Evolutionary conservation across 2,329 filamentous ascomycete species (phyloP).

Genomic region (Paramyrothecium sp.): DNA sequence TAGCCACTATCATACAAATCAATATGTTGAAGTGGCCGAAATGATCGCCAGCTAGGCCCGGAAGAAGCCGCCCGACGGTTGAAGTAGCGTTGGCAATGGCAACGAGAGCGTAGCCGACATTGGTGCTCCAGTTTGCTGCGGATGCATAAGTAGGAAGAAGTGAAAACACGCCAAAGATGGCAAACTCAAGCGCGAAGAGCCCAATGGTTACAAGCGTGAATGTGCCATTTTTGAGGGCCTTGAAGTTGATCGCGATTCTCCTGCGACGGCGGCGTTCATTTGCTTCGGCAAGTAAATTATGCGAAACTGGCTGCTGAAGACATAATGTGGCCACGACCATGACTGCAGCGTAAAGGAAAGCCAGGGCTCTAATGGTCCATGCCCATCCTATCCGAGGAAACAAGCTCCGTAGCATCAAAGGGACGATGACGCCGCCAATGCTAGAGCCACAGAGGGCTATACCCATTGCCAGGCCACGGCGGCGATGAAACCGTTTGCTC

Average conservation of each 20-base stretch:
- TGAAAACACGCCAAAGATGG: slow-evolving; percentile 45
- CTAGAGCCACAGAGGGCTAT: slow-evolving; percentile 21
- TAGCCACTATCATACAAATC: slow-evolving; percentile 20
- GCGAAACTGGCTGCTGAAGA: slow-evolving; percentile 26
- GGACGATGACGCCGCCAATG: slow-evolving; percentile 28
- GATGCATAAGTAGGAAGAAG: slow-evolving; percentile 45
- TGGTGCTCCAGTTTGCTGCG: slow-evolving; percentile 25
- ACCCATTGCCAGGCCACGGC: slow-evolving; percentile 21
- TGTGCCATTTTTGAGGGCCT: slow-evolving; percentile 36
- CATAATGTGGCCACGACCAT: slow-evolving; percentile 26
- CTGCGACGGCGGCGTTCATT: slow-evolving; percentile 5
- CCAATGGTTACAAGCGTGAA: slow-evolving; percentile 39
- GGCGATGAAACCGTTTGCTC: slow-evolving; percentile 24
- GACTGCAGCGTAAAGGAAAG: slow-evolving; percentile 22
- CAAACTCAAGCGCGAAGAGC: slow-evolving; percentile 46
- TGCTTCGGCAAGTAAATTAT: slow-evolving; percentile 6
- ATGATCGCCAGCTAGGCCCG: slow-evolving; percentile 39
- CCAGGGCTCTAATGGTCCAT: slow-evolving; percentile 31
- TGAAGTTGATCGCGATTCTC: slow-evolving; percentile 31
- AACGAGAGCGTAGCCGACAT: slow-evolving; percentile 41
- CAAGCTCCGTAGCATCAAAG: slow-evolving; percentile 27
- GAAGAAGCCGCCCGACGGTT: slow-evolving; percentile 39
- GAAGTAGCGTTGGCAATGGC: slow-evolving; percentile 42
- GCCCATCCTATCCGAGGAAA: slow-evolving; percentile 27
- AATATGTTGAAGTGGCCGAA: slow-evolving; percentile 42